Evolutionary conservation across 129 eudicot genomes (phyloP), one percentile per base, ranked within the genome.

Genomic region (Saposhnikovia divaricata): DNA sequence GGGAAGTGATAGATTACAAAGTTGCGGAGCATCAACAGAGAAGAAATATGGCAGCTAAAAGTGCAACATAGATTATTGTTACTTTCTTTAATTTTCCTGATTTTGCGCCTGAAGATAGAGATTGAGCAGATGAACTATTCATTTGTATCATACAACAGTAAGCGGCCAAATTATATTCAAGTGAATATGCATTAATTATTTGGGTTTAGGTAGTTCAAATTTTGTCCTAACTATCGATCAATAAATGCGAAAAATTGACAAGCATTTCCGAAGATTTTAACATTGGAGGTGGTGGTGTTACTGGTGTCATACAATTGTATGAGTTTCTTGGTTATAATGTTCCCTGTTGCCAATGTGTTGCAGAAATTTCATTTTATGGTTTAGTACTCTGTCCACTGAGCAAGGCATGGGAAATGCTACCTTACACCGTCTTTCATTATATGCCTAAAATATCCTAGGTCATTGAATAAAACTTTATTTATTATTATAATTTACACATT

Each of bases 11-110:
- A 43, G 99, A 96, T 80, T 92, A 92, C 80, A 96, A 96, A 81
- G 99, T 90, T 72, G 98, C 98, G 14, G 99, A 96, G 53, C 99
- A 96, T 91, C 95, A 92, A 46, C 99, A 96, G 85, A 88, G 99
- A 79, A 88, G 89, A 83, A 92, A 81, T 28, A 76, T 96, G 76
- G 96, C 80, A 2, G 96, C 3, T 46, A 75, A 46, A 69, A 28
- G 68, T 79, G 23, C 31, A 34, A 27, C 19, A 16, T 46, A 65
- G 77, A 8, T 43, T 0, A 42, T 27, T 75, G 43, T 75, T 75
- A 13, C 39, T 75, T 75, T 46, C 19, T 2, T 75, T 74, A 40
- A 1, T 46, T 45, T 27, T 34, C 43, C 12, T 28, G 43, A 0
- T 73, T 43, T 75, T 45, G 50, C 4, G 61, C 42, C 40, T 11